phyloP scores from a whole-genome alignment of 2,329 filamentous ascomycete genomes.

The Macroventuria anomochaeta region DNA sequence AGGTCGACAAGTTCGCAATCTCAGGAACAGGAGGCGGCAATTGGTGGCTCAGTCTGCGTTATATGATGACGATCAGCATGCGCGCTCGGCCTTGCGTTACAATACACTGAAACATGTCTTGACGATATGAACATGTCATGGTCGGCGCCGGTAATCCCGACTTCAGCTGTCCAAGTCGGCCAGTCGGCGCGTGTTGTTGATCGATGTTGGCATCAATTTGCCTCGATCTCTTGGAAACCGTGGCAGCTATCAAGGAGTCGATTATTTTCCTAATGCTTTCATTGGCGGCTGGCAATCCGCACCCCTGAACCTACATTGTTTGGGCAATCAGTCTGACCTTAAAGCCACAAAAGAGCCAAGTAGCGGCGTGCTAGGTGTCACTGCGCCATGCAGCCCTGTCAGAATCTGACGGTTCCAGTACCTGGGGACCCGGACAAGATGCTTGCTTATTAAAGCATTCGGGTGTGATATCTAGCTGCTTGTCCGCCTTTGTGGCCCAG shows the following conservation, averaged over 20 bases:
- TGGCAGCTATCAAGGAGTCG: background rate
- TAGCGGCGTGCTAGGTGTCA: background rate
- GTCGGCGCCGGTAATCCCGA: constrained; percentile 25
- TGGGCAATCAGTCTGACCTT: background rate
- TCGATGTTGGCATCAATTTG: background rate
- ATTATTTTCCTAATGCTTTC: background rate
- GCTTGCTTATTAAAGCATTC: constrained; percentile 3
- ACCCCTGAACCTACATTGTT: background rate
- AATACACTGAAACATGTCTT: constrained; percentile 16
- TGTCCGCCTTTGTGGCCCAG: constrained; percentile 9
- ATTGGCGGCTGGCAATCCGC: background rate
- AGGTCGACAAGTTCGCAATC: background rate
- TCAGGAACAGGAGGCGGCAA: background rate
- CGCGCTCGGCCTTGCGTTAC: constrained; percentile 16
- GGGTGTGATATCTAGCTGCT: constrained; percentile 27
- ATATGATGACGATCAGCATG: constrained; percentile 24
- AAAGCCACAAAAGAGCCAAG: background rate
- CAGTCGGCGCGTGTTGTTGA: constrained; percentile 8
- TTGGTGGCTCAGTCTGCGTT: constrained; percentile 4
- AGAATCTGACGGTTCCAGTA: constrained; percentile 16
- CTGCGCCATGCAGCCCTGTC: constrained; percentile 14
- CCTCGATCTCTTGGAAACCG: background rate
- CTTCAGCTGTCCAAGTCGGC: constrained; percentile 5
- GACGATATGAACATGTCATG: constrained; percentile 26
- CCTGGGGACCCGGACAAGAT: constrained; percentile 34